Evolutionary conservation across 345 rosid genomes (phyloP).

Genomic region (Punica granatum): DNA sequence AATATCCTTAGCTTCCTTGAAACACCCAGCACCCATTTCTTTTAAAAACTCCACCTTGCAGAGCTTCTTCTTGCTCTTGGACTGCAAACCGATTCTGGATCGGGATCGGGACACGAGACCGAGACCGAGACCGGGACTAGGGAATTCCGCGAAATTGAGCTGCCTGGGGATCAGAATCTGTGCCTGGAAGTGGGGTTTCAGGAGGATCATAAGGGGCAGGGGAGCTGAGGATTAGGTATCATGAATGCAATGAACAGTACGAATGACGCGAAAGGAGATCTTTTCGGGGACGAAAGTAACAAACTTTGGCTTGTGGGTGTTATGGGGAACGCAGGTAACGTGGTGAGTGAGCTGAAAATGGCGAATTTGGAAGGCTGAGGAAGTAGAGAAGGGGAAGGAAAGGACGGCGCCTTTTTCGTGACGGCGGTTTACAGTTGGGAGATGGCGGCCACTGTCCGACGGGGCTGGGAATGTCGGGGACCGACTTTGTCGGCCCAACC

Average conservation of each 20-base stretch:
- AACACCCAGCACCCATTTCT: constrained; percentile 41
- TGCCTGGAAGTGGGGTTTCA: background rate
- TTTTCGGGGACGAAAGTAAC: background rate
- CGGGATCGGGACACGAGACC: background rate
- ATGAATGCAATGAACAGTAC: background rate
- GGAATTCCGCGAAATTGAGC: background rate
- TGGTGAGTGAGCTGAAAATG: background rate
- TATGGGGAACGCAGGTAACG: background rate
- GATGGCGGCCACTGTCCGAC: background rate
- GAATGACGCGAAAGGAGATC: background rate
- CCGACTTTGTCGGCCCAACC: background rate
- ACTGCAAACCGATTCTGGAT: constrained; percentile 12
- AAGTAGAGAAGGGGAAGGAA: background rate
- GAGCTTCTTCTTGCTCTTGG: constrained; percentile 14
- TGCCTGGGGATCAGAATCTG: background rate
- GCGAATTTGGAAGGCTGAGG: background rate
- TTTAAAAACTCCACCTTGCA: constrained; percentile 32
- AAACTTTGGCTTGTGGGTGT: background rate
- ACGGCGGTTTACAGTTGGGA: background rate
- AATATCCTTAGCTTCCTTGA: constrained; percentile 22
- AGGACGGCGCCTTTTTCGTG: background rate
- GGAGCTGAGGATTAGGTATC: background rate
- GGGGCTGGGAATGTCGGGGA: background rate
- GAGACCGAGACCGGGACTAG: background rate
- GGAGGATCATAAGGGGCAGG: constrained; percentile 3